Percentiles rank a stretch among this genome's conserved stretches.
These are phyloP conservation scores for Selenicereus undatus DNA, from an alignment of 148 eudicot genomes.

Conservation along the genomic window DNA sequence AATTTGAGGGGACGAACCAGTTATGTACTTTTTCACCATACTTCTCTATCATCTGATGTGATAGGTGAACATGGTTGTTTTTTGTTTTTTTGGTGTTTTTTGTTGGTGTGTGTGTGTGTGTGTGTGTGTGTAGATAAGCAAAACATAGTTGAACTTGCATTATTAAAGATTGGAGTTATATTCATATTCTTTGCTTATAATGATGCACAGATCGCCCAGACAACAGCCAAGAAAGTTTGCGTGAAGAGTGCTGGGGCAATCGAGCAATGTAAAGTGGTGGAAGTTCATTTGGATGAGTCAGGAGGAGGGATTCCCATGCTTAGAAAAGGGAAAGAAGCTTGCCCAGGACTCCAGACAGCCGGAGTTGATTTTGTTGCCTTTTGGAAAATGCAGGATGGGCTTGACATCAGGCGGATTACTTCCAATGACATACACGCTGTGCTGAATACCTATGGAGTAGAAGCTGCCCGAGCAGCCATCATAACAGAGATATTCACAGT, in stretches of 20 bases:
- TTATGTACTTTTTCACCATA: no score
- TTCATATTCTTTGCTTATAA: not conserved
- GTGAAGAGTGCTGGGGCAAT: conserved; percentile 77
- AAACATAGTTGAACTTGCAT: no score
- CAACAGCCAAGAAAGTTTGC: conserved; percentile 66
- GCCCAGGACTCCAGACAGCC: conserved; percentile 75
- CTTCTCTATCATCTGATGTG: no score
- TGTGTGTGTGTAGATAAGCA: no score
- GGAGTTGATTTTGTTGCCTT: conserved; percentile 80
- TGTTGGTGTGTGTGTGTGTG: no score
- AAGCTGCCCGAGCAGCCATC: conserved; percentile 82
- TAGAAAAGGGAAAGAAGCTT: conserved; percentile 31
- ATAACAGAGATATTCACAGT: conserved; percentile 74
- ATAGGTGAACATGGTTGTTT: no score
- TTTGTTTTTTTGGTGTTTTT: no score
- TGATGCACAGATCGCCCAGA: conserved; percentile 66
- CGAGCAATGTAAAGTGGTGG: conserved; percentile 64
- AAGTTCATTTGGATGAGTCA: conserved; percentile 52
- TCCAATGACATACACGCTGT: conserved; percentile 71
- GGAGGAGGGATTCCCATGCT: conserved; percentile 38
- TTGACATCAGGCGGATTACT: conserved; percentile 61
- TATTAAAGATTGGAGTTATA: no score
- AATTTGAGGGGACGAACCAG: no score
- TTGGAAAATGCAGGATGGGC: conserved; percentile 79
- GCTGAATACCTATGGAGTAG: conserved; percentile 79